Conservation (phyloP, 2,329 filamentous ascomycete genomes). For the Aschersonia sp. region DNA sequence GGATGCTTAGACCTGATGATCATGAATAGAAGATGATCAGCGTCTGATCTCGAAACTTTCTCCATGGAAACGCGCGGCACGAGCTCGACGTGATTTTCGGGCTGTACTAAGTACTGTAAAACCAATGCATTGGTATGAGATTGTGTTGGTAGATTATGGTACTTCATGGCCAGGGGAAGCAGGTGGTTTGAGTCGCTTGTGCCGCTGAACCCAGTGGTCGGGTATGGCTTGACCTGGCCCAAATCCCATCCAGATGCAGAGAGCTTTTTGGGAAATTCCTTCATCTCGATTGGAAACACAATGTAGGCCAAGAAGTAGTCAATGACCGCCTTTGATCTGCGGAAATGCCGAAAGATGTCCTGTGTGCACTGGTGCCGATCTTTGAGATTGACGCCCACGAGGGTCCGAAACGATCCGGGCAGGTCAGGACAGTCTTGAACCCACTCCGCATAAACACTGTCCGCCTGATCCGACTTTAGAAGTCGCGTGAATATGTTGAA, state of each 20-base stretch:
- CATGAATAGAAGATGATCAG: conserved; percentile 25
- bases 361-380: conserved; percentile 32
- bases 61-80: neutral
- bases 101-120: conserved; percentile 38
- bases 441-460: conserved; percentile 36
- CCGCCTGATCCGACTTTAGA: conserved; percentile 32
- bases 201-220: conserved; percentile 53
- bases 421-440: conserved; percentile 19
- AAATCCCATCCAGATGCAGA: conserved; percentile 56
- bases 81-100: conserved; percentile 27
- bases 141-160: conserved; percentile 38
- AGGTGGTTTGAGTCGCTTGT: conserved; percentile 49
- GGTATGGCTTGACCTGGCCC: conserved; percentile 26
- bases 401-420: conserved; percentile 19
- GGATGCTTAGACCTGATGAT: conserved; percentile 22
- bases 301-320: conserved; percentile 47
- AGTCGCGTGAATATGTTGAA: conserved; percentile 31
- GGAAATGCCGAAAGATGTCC: conserved; percentile 36
- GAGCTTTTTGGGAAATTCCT: conserved; percentile 48
- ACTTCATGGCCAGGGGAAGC: conserved; percentile 39
- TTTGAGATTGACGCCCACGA: conserved; percentile 41
- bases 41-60: conserved; percentile 7
- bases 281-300: conserved; percentile 47
- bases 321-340: conserved; percentile 35
- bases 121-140: conserved; percentile 55